phyloP scores from a whole-genome alignment of 495 filamentous ascomycete species.

The Annulohypoxylon bovei region DNA sequence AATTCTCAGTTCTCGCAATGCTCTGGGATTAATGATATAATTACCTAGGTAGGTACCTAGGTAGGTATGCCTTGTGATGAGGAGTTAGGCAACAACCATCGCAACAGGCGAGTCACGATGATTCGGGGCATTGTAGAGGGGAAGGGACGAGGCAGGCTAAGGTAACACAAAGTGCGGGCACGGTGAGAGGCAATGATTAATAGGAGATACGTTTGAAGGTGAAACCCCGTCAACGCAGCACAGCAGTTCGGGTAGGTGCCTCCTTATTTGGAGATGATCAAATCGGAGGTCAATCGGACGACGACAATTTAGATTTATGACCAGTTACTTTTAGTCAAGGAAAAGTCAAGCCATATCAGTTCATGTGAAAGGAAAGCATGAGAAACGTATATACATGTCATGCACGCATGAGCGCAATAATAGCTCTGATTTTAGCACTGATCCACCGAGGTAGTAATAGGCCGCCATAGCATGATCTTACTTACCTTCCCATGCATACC shows the following conservation, averaged over 20 bases:
- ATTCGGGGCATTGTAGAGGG: neutral
- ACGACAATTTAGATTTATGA: neutral
- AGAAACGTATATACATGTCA: no score
- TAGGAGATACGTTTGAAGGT: neutral
- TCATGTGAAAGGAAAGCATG: no score
- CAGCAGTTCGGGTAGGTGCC: neutral
- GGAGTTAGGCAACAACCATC: neutral
- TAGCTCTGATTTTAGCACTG: no score
- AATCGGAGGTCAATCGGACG: neutral
- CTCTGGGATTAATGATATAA: neutral
- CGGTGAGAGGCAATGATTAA: neutral
- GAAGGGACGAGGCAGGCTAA: neutral
- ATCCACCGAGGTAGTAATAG: no score
- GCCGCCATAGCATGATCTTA: no score
- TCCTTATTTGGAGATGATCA: neutral
- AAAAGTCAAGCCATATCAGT: neutral
- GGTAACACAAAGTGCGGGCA: slow-evolving; percentile 28
- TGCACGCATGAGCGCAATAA: no score
- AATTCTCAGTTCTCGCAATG: neutral
- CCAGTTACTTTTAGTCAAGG: neutral
- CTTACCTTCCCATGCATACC: no score
- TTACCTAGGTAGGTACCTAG: neutral
- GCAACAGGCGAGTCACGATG: neutral
- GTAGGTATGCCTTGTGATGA: neutral
- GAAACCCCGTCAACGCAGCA: neutral